A percentile compares a stretch with the other conserved stretches of the same genome.
Evolutionary conservation across 768 basidiomycete genomes (phyloP).

Genomic region (Trametes cubensis): DNA sequence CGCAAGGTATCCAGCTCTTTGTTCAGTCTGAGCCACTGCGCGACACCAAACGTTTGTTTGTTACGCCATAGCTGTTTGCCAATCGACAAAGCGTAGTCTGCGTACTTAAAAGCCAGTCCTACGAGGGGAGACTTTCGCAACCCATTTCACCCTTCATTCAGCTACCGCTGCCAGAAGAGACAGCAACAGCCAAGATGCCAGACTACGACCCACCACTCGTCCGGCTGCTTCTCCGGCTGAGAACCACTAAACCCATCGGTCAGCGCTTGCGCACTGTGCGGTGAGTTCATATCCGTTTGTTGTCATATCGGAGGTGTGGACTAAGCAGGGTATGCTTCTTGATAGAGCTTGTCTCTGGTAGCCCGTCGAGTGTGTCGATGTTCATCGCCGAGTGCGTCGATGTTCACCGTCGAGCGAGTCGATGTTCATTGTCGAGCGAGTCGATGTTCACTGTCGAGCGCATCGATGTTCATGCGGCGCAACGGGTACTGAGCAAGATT

Average conservation of each 20-base stretch:
- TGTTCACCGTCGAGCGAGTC: conserved; percentile 7
- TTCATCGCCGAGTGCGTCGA: conserved; percentile 4
- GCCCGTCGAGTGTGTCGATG: conserved; percentile 1
- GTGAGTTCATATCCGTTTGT: background rate
- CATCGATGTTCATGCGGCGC: background rate
- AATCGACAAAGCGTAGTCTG: too few relatives aligned
- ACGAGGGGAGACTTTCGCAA: too few relatives aligned
- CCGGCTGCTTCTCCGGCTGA: background rate
- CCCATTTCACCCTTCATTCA: too few relatives aligned
- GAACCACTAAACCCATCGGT: conserved; percentile 12
- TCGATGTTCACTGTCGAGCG: background rate
- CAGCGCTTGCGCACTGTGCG: background rate
- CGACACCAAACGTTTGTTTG: too few relatives aligned
- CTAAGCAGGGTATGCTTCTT: too few relatives aligned
- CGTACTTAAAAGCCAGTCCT: too few relatives aligned
- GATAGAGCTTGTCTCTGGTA: too few relatives aligned
- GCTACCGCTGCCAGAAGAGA: background rate
- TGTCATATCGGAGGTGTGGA: too few relatives aligned
- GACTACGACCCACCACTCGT: background rate
- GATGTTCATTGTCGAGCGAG: conserved; percentile 2
- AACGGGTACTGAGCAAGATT: too few relatives aligned
- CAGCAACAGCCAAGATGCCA: background rate
- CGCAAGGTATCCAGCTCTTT: too few relatives aligned
- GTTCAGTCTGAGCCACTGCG: too few relatives aligned
- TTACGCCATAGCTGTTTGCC: too few relatives aligned